Conservation (phyloP, 495 filamentous ascomycete genomes). For the Penicillium bovifimosum region DNA sequence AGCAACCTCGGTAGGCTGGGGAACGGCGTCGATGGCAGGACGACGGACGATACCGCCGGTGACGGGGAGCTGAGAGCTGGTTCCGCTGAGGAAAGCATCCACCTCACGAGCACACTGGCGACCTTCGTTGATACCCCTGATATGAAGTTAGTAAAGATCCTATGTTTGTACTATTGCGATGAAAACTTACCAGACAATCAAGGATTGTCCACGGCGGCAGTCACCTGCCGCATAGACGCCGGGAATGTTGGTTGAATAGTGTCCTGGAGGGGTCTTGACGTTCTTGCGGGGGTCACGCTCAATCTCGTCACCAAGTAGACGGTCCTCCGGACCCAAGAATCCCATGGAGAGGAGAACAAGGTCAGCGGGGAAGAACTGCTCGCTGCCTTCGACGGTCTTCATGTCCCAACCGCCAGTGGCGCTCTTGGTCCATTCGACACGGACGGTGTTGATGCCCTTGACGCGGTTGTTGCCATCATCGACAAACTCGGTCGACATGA, state of each 20-base stretch:
- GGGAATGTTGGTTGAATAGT: conserved; percentile 81
- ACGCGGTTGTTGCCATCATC: conserved; percentile 85
- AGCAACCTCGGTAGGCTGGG: conserved; percentile 26
- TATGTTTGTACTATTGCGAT: neutral
- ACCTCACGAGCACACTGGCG: conserved; percentile 91
- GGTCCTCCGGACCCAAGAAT: conserved; percentile 93
- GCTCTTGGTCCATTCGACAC: conserved; percentile 94
- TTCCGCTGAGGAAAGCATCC: conserved; percentile 76
- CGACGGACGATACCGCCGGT: conserved; percentile 93
- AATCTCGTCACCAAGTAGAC: conserved; percentile 77
- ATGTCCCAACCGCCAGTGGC: conserved; percentile 95
- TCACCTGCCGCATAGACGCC: conserved; percentile 96
- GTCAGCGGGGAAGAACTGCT: conserved; percentile 97
- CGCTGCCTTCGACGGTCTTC: conserved; percentile 92
- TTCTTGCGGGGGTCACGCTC: conserved; percentile 95
- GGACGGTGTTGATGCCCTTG: conserved; percentile 94
- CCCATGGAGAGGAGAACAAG: conserved; percentile 97
- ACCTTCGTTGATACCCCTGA: conserved; percentile 98
- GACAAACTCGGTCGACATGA: conserved; percentile 98
- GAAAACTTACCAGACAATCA: conserved; percentile 88
- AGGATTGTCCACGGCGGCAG: conserved; percentile 90
- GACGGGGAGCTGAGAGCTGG: conserved; percentile 74
- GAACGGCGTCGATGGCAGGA: conserved; percentile 52
- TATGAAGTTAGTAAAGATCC: conserved; percentile 9
- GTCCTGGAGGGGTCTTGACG: conserved; percentile 88